Percentiles rank a stretch among this genome's conserved stretches.
Evolutionary conservation across 805 yeast genomes (phyloP).

Genomic region (Blastobotrys mokoenaii): DNA sequence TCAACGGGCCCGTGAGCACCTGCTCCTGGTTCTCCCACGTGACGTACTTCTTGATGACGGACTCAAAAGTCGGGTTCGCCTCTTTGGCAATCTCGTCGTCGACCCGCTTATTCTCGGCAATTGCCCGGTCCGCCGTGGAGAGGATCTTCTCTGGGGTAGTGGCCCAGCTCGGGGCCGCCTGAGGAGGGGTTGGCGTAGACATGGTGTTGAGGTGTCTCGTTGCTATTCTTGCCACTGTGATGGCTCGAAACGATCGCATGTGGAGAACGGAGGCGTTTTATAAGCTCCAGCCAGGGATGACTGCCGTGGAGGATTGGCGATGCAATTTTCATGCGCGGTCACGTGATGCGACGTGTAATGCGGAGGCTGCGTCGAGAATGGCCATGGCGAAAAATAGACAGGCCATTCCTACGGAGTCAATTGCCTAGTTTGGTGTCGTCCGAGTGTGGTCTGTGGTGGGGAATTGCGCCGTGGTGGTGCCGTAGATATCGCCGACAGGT

Average conservation of each 20-base stretch:
- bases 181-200: constrained; percentile 13
- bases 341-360: no score
- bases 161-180: constrained; percentile 45
- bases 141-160: constrained; percentile 45
- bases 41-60: constrained; percentile 46
- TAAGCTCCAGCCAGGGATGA: no score
- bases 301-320: no score
- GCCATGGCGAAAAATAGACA: no score
- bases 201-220: constrained; percentile 2
- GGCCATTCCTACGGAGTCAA: no score
- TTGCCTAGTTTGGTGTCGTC: no score
- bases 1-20: constrained; percentile 41
- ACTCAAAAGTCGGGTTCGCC: constrained; percentile 46
- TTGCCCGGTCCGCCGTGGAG: constrained; percentile 35
- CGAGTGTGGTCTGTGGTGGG: no score
- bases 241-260: background rate
- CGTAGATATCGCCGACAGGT: no score
- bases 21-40: constrained; percentile 42
- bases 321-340: no score
- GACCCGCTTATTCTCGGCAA: constrained; percentile 35
- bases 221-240: background rate
- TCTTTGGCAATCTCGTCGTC: constrained; percentile 47
- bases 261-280: no score
- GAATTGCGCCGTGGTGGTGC: no score
- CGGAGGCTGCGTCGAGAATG: no score